Base-by-base conservation (phyloP, 139 green algal genomes). In the Pleodorina starrii region DNA sequence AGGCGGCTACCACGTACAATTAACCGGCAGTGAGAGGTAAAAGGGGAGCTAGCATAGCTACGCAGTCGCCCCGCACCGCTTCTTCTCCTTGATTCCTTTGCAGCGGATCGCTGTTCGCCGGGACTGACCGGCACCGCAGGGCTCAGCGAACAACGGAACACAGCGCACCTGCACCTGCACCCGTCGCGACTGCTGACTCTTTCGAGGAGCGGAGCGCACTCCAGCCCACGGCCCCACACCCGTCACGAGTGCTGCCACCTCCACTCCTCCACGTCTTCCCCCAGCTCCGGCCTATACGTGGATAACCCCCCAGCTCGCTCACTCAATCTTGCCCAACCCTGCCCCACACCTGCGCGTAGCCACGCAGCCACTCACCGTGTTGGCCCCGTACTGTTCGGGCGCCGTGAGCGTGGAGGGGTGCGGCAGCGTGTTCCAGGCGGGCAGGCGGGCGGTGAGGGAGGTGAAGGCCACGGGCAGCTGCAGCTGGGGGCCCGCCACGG, bases 401-500 rank as follows among this genome's bases (percentile, higher is more conserved):
- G 81, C 81, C 5, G 81, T 66, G n/a, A 46, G 51, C 21, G 81
- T 48, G 29, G 81, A 87, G 60, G 81, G 81, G 42, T 63, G 42
- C 29, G 81, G 81, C 81, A 87, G 81, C 10, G 81, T 78, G 60
- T 38, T 35, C 60, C 60, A 77, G 1, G 81, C 60, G 29, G 81
- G 81, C 60, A 87, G 81, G 2, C 81, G 81, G 6, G 81, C 81
- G 42, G n/a, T 68, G 19, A 87, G 81, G 19, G 81, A 11, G 16
- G 81, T 87, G 60, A 78, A 46, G 81, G 54, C 81, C 43, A 87
- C 81, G 0, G 81, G 42, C 60, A 87, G 59, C 59, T 87, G 81
- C 81, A 87, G 81, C 81, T 87, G 81, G 4, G 60, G 27, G 11
- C 81, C 81, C 42, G 81, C 81, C 43, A 87, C 81, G 29, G 81